These are phyloP conservation scores for Chrysopogon serrulatus DNA, from an alignment of 176 grass and related monocot genomes.

Conservation along the genomic window DNA sequence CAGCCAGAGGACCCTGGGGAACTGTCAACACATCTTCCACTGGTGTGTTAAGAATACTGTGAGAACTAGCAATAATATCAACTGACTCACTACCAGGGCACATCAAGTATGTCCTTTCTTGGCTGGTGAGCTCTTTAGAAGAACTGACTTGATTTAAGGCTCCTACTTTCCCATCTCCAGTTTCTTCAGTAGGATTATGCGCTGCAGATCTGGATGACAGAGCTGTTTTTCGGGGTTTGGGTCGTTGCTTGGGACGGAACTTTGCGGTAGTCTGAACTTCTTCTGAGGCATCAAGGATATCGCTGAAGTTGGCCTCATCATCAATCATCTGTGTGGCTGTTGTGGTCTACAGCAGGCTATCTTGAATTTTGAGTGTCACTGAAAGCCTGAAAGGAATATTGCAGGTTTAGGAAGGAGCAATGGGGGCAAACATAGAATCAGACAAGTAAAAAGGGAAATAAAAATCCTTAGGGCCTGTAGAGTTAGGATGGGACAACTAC, in stretches of 20 bases:
- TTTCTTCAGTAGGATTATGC: not conserved
- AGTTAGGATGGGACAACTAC: not conserved
- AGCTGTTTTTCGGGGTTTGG: slow-evolving; percentile 21
- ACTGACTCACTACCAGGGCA: not conserved
- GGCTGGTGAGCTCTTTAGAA: not conserved
- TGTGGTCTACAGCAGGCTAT: not conserved
- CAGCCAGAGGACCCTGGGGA: not conserved
- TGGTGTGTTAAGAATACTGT: not conserved
- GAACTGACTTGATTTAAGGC: not conserved
- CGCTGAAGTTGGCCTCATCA: slow-evolving; percentile 18
- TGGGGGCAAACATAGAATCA: not conserved
- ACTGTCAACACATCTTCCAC: slow-evolving; percentile 3
- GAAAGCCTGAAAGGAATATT: not conserved
- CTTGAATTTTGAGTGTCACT: not conserved
- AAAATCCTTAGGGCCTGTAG: not conserved
- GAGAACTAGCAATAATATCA: not conserved
- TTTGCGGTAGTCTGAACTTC: slow-evolving; percentile 6
- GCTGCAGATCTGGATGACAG: not conserved
- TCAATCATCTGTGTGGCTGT: slow-evolving; percentile 20
- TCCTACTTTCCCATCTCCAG: not conserved
- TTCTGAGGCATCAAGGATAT: slow-evolving; percentile 14
- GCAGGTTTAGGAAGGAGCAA: not conserved
- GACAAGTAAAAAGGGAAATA: not conserved
- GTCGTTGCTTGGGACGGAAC: slow-evolving; percentile 24
- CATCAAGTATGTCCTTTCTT: not conserved